Evolutionary conservation across 2,329 filamentous ascomycete genomes (phyloP).

Genomic region (Fusarium veterinarium): DNA sequence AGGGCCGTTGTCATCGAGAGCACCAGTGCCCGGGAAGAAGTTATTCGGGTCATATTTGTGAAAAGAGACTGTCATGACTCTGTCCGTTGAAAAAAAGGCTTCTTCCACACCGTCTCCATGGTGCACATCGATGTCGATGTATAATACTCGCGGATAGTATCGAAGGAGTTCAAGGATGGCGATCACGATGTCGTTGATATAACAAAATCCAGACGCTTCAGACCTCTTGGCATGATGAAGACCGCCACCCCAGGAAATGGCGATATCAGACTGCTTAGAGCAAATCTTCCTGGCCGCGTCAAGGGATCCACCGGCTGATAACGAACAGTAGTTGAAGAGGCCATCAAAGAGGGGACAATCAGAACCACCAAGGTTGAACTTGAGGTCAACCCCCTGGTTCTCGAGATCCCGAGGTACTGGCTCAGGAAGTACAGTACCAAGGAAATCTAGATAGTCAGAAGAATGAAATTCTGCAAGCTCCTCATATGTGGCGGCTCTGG

Average conservation of each 20-base stretch:
- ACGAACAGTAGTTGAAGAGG: conserved; percentile 92
- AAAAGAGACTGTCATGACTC: conserved; percentile 93
- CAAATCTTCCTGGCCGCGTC: conserved; percentile 92
- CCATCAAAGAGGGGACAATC: conserved; percentile 98
- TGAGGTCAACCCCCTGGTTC: conserved; percentile 70
- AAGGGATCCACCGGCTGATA: conserved; percentile 90
- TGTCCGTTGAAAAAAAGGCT: conserved; percentile 88
- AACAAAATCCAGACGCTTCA: conserved; percentile 96
- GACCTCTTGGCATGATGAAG: conserved; percentile 96
- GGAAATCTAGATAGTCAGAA: conserved; percentile 89
- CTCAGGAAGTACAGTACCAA: conserved; percentile 77
- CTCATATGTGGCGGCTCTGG: conserved; percentile 85
- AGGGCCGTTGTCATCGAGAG: conserved; percentile 85
- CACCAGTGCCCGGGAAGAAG: conserved; percentile 95
- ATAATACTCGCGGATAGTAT: conserved; percentile 85
- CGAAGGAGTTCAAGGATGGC: conserved; percentile 89
- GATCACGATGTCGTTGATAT: conserved; percentile 98
- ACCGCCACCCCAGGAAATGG: conserved; percentile 97
- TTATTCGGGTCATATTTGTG: conserved; percentile 90
- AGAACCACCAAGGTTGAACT: conserved; percentile 88
- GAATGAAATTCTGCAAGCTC: conserved; percentile 91
- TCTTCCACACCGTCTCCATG: conserved; percentile 93
- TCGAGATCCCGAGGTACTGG: conserved; percentile 74
- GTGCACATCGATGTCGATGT: conserved; percentile 94
- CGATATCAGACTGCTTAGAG: conserved; percentile 89